These are phyloP conservation scores for Entomophthora muscae DNA, from an alignment of 371 early-diverging fungal genomes.

Conservation along the genomic window DNA sequence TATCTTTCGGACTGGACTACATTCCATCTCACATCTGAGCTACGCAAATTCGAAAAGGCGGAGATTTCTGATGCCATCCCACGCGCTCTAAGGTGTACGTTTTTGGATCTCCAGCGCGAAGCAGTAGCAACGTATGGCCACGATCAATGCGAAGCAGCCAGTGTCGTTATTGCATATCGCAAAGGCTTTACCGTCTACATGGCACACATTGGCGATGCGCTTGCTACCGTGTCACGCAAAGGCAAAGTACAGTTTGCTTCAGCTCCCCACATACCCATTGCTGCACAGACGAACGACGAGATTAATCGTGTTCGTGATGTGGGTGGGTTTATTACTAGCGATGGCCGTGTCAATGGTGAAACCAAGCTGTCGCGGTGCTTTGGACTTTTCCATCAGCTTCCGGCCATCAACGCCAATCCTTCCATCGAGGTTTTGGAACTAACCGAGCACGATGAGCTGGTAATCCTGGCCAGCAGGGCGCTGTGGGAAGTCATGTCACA, in stretches of 20 bases:
- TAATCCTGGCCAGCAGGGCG: constrained; percentile 67
- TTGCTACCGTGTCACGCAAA: constrained; percentile 61
- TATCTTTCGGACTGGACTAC: constrained; percentile 53
- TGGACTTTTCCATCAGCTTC: constrained; percentile 68
- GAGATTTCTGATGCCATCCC: constrained; percentile 29
- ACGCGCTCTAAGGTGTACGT: constrained; percentile 44
- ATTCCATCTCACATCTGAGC: constrained; percentile 43
- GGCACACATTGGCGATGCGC: constrained; percentile 82
- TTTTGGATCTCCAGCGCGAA: constrained; percentile 56
- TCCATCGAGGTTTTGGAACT: constrained; percentile 48
- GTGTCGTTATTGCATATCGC: constrained; percentile 56
- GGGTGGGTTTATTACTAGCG: constrained; percentile 59
- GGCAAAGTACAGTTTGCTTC: constrained; percentile 53
- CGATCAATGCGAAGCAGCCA: constrained; percentile 41
- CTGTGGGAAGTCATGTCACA: constrained; percentile 71
- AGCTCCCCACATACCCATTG: constrained; percentile 47
- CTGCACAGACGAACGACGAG: constrained; percentile 49
- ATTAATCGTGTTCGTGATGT: constrained; percentile 54
- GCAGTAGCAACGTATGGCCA: constrained; percentile 25
- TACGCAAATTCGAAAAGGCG: constrained; percentile 32
- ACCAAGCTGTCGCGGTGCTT: constrained; percentile 62
- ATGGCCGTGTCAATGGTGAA: constrained; percentile 53
- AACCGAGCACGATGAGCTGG: constrained; percentile 71
- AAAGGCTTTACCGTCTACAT: constrained; percentile 60
- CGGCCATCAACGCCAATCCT: constrained; percentile 71